Percentiles rank a stretch among this genome's conserved stretches.
Evolutionary conservation across 768 basidiomycete genomes (phyloP).

Genomic region (Rhizopogon vinicolor): DNA sequence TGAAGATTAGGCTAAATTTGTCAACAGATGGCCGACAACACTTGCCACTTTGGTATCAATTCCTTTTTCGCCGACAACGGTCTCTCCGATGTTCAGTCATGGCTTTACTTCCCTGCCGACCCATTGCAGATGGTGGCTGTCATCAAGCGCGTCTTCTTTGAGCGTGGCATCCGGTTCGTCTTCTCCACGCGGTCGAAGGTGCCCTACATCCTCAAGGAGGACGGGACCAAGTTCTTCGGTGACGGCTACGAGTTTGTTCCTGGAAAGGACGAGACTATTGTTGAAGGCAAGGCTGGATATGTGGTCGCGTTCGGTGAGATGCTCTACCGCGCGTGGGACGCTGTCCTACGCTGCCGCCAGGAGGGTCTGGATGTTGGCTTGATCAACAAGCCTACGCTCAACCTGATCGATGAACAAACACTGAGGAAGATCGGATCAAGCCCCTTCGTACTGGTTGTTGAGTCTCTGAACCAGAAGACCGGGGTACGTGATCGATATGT

Average conservation of each 20-base stretch:
- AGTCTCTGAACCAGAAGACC: slow-evolving; percentile 86
- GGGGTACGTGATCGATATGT: slow-evolving; percentile 38
- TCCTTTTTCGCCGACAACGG: slow-evolving; percentile 87
- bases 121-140: slow-evolving; percentile 75
- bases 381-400: slow-evolving; percentile 83
- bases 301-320: slow-evolving; percentile 86
- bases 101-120: slow-evolving; percentile 88
- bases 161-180: slow-evolving; percentile 77
- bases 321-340: slow-evolving; percentile 81
- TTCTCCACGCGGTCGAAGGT: slow-evolving; percentile 91
- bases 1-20: not conserved
- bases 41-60: slow-evolving; percentile 73
- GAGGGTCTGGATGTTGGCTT: slow-evolving; percentile 77
- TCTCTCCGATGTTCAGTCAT: slow-evolving; percentile 72
- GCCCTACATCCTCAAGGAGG: slow-evolving; percentile 77
- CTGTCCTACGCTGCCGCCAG: slow-evolving; percentile 68
- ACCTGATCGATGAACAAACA: slow-evolving; percentile 77
- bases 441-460: slow-evolving; percentile 79
- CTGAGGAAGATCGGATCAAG: slow-evolving; percentile 69
- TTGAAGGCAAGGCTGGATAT: slow-evolving; percentile 75
- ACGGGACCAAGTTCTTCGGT: slow-evolving; percentile 64
- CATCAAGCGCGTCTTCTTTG: slow-evolving; percentile 76
- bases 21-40: slow-evolving; percentile 51
- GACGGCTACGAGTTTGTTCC: slow-evolving; percentile 75
- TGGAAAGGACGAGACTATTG: slow-evolving; percentile 80